Evolutionary conservation across 371 early-diverging fungal genomes (phyloP).

Genomic region (Mucor piriformis): DNA sequence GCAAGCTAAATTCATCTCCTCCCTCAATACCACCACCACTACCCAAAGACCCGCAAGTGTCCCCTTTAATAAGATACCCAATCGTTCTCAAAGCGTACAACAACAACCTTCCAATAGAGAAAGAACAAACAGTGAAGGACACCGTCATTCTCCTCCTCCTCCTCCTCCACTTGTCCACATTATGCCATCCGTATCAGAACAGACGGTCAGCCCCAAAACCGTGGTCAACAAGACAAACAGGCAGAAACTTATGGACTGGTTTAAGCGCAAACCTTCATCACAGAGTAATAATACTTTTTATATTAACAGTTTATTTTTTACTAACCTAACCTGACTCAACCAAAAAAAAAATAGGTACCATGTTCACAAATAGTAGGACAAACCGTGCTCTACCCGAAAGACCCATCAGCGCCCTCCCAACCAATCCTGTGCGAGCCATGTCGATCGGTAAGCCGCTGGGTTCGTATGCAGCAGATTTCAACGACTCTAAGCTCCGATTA

Average conservation of each 20-base stretch:
- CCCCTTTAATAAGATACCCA: constrained; percentile 35
- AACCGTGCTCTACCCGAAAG: constrained; percentile 13
- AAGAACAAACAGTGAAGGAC: constrained; percentile 22
- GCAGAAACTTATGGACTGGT: constrained; percentile 71
- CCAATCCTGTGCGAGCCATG: constrained; percentile 29
- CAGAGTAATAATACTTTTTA: constrained; percentile 12
- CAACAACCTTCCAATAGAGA: constrained; percentile 11
- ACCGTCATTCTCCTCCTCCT: constrained; percentile 2
- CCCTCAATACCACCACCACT: constrained; percentile 27
- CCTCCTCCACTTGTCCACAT: constrained; percentile 11
- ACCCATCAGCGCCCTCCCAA: constrained; percentile 11
- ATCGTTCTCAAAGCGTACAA: constrained; percentile 27
- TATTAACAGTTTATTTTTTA: neutral
- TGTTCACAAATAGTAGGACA: constrained; percentile 4
- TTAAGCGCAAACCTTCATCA: constrained; percentile 51
- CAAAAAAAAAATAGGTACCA: too few species aligned
- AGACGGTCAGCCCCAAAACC: neutral
- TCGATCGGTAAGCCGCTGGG: constrained; percentile 24
- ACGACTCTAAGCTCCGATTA: constrained; percentile 63
- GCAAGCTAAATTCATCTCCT: constrained; percentile 48
- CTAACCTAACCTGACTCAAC: too few species aligned
- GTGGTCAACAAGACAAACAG: constrained; percentile 35
- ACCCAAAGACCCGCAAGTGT: constrained; percentile 15
- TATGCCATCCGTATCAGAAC: constrained; percentile 36
- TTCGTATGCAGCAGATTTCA: constrained; percentile 29